Conservation (phyloP, 202 grass and related monocot genomes). For the Setaria italica region DNA sequence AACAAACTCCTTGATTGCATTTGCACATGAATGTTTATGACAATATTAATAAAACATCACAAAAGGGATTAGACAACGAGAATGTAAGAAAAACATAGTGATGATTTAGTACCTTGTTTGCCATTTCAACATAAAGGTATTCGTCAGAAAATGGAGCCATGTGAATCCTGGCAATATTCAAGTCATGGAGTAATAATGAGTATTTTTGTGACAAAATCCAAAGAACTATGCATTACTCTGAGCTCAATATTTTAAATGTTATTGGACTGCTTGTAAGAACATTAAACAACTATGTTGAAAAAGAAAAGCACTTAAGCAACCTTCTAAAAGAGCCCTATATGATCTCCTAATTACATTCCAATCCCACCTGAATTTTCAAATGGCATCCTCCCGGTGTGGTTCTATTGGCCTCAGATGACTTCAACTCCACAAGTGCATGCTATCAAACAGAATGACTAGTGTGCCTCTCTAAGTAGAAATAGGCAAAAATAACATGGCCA, state of each 20-base stretch:
- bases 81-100: conserved; percentile 23
- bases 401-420: neutral
- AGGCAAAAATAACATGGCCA: neutral
- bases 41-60: conserved; percentile 19
- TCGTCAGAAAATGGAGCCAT: conserved; percentile 99
- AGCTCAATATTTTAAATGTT: conserved; percentile 32
- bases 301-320: neutral
- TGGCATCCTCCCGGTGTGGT: neutral
- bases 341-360: conserved; percentile 22
- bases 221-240: neutral
- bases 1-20: conserved; percentile 5
- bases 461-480: neutral
- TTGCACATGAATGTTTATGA: conserved; percentile 5
- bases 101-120: conserved; percentile 81
- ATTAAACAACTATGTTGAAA: conserved; percentile 4
- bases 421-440: conserved; percentile 1
- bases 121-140: conserved; percentile 99
- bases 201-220: conserved; percentile 4
- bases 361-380: conserved; percentile 22
- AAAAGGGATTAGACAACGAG: neutral
- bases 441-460: conserved; percentile 19
- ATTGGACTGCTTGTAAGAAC: neutral
- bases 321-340: conserved; percentile 3
- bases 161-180: conserved; percentile 79
- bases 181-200: conserved; percentile 32